These are phyloP conservation scores for Cryptococcus depauperatus DNA, from an alignment of 1,284 basidiomycete genomes.

Conservation along the genomic window DNA sequence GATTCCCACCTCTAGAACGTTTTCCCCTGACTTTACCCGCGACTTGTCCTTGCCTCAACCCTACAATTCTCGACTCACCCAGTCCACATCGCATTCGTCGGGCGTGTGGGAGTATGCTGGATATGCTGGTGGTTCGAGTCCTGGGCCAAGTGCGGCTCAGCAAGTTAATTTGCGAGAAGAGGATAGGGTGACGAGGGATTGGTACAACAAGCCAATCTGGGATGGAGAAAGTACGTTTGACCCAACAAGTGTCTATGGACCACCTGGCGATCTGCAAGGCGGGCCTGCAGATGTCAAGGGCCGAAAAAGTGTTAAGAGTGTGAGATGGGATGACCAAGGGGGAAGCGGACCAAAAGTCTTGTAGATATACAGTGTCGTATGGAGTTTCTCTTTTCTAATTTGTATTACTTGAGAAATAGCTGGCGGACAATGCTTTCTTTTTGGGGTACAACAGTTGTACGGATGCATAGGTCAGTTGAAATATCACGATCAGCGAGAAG, in stretches of 20 bases:
- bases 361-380: too few relatives aligned
- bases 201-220: constrained; percentile 26
- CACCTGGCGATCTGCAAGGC: neutral
- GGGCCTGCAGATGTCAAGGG: neutral
- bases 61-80: too few relatives aligned
- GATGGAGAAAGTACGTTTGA: constrained; percentile 8
- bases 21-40: constrained; percentile 4
- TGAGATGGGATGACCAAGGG: constrained; percentile 14
- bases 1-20: neutral
- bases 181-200: constrained; percentile 15
- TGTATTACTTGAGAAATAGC: too few relatives aligned
- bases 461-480: too few relatives aligned
- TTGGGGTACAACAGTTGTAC: too few relatives aligned
- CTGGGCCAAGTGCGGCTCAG: neutral
- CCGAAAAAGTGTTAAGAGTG: constrained; percentile 14
- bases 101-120: constrained; percentile 13
- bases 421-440: too few relatives aligned
- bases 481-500: too few relatives aligned
- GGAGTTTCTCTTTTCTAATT: too few relatives aligned
- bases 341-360: too few relatives aligned
- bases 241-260: constrained; percentile 3
- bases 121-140: constrained; percentile 2
- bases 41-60: neutral
- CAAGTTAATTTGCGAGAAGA: neutral
- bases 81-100: constrained; percentile 7